Evolutionary conservation across 2,329 filamentous ascomycete genomes (phyloP), one percentile per base, ranked within the genome.

Genomic region (Penicillium freii): DNA sequence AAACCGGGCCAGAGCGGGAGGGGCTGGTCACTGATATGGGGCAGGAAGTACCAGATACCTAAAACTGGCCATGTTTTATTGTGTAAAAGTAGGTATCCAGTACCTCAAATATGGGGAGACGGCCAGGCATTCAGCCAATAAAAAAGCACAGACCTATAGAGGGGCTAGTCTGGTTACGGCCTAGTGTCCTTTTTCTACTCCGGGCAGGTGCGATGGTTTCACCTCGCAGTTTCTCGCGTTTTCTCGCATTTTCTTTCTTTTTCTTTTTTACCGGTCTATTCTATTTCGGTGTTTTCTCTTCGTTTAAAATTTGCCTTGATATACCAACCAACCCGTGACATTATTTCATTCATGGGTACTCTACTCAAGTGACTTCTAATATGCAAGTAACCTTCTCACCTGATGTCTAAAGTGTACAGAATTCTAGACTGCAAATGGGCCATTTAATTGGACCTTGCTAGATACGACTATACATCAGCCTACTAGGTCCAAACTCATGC

Each of bases 1-100:
- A 55, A 57, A 60, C 40, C 53, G 57, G 62, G 62, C 58, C 56
- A 56, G 39, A 56, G 54, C 56, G 54, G 54, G 54, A 56, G 54
- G 60, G 60, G 49, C 39, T 19, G 38, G 49, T 36, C 36, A 43
- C 19, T 51, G 25, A 43, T 15, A 38, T 44, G 39, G 50, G 50
- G 50, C 13, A 8, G 11, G 2, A 29, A 13, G 62, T 64, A 58
- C 13, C 17, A 0, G 48, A 34, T 56, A 65, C 63, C 43, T 62
- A 4, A 0, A 5, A 1, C n/a, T 29, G 17, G 40, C n/a, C 27
- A 2, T 11, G 4, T 17, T 0, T 0, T 1, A 8, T 17, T 0
- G 10, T 19, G n/a, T 13, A 8, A 42, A 27, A n/a, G 1, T 10
- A 57, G 13, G 60, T 62, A 54, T 31, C 17, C 1, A 13, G 23